These are phyloP conservation scores for Clohesyomyces aquaticus DNA, from an alignment of 495 filamentous ascomycete species.

Conservation along the genomic window DNA sequence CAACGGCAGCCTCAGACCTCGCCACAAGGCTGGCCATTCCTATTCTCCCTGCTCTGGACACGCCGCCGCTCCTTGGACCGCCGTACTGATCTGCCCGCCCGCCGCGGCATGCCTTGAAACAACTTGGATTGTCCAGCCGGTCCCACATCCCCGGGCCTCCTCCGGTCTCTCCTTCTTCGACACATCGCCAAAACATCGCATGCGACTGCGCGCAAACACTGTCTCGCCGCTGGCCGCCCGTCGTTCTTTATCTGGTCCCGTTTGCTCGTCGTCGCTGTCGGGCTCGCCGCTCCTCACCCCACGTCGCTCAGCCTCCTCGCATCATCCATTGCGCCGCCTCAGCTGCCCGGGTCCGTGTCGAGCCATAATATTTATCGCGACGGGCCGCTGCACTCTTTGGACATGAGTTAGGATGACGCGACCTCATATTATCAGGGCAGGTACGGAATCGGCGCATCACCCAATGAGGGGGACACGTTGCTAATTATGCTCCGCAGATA, in stretches of 20 bases:
- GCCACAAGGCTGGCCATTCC: background rate
- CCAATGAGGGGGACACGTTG: constrained; percentile 23
- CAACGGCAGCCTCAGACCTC: background rate
- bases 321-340: constrained; percentile 21
- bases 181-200: constrained; percentile 2
- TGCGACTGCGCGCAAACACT: constrained; percentile 12
- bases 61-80: constrained; percentile 25
- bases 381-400: background rate
- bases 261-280: constrained; percentile 13
- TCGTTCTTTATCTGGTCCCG: constrained; percentile 8
- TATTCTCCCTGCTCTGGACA: background rate
- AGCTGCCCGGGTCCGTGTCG: constrained; percentile 13
- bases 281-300: background rate
- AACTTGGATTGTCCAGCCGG: background rate
- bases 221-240: constrained; percentile 8
- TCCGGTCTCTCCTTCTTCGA: constrained; percentile 9
- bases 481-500: constrained; percentile 63
- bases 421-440: constrained; percentile 77
- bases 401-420: constrained; percentile 62
- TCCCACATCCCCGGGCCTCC: constrained; percentile 13
- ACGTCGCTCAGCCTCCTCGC: constrained; percentile 9
- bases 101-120: constrained; percentile 30
- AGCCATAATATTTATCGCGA: constrained; percentile 11
- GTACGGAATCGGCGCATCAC: constrained; percentile 53
- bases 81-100: background rate